phyloP scores from a whole-genome alignment of 2,329 filamentous ascomycete genomes.

The Claviceps capensis region DNA sequence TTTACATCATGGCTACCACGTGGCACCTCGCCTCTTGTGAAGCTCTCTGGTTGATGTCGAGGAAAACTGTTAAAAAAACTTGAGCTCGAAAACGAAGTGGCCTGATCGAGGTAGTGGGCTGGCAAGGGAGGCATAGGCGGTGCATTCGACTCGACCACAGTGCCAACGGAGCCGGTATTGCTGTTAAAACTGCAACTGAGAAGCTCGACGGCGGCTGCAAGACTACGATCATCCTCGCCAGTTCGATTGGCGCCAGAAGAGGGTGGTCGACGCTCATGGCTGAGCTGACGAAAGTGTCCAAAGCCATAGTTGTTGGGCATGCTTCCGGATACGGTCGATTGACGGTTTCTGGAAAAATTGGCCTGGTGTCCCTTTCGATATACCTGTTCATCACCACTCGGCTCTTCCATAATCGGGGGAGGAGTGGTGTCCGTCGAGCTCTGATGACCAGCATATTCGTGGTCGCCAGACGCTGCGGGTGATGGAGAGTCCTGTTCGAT shows the following conservation, averaged over 20 bases:
- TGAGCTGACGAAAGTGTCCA: constrained; percentile 56
- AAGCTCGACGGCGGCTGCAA: constrained; percentile 81
- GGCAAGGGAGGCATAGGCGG: constrained; percentile 83
- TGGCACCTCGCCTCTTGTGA: constrained; percentile 45
- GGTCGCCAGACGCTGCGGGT: constrained; percentile 67
- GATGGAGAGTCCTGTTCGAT: constrained; percentile 77
- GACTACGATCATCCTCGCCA: constrained; percentile 71
- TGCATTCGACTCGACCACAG: constrained; percentile 51
- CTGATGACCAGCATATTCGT: constrained; percentile 59
- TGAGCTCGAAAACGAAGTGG: constrained; percentile 39
- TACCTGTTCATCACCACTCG: constrained; percentile 36
- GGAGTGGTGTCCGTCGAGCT: constrained; percentile 91
- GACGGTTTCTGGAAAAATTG: constrained; percentile 64
- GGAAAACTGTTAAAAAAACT: constrained; percentile 52
- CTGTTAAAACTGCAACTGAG: constrained; percentile 87
- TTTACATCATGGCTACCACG: constrained; percentile 43
- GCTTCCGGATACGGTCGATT: constrained; percentile 47
- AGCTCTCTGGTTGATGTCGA: constrained; percentile 48
- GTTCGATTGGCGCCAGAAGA: constrained; percentile 66
- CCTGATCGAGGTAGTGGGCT: constrained; percentile 58
- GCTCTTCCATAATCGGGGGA: constrained; percentile 60
- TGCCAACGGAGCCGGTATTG: constrained; percentile 48
- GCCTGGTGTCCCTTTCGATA: constrained; percentile 43
- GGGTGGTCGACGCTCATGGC: constrained; percentile 60
- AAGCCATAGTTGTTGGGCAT: constrained; percentile 31